Conservation (phyloP, 345 rosid genomes). For the Fremontodendron californicum region DNA sequence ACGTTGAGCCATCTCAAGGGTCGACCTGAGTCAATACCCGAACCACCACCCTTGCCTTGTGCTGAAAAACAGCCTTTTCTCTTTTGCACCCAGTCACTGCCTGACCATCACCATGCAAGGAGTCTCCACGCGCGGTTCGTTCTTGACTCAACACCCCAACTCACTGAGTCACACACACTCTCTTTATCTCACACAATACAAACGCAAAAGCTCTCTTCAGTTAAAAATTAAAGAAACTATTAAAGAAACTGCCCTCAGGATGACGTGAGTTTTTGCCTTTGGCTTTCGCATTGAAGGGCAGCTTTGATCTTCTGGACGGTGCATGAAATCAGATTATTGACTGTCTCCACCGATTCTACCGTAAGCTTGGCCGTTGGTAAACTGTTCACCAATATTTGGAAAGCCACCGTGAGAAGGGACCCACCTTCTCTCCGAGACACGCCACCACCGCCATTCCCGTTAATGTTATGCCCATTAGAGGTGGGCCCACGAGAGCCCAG, state of each 20-base stretch:
- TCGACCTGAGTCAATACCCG: slow-evolving; percentile 99
- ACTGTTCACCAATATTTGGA: slow-evolving; percentile 91
- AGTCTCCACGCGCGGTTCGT: slow-evolving; percentile 90
- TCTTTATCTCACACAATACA: not conserved
- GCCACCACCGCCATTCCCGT: slow-evolving; percentile 7
- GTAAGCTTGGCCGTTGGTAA: slow-evolving; percentile 92
- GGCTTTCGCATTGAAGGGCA: slow-evolving; percentile 76
- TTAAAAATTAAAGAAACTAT: not conserved
- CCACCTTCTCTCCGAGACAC: slow-evolving; percentile 54
- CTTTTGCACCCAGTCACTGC: not conserved
- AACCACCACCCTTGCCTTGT: slow-evolving; percentile 89
- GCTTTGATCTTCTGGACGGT: slow-evolving; percentile 91
- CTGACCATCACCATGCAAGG: slow-evolving; percentile 50
- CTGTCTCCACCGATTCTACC: slow-evolving; percentile 95
- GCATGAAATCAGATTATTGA: slow-evolving; percentile 84
- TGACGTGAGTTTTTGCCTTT: slow-evolving; percentile 10
- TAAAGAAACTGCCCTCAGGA: not conserved
- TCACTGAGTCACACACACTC: slow-evolving; percentile 2
- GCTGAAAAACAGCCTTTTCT: slow-evolving; percentile 24
- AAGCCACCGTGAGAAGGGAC: slow-evolving; percentile 89
- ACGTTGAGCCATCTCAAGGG: slow-evolving; percentile 35
- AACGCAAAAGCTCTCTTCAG: not conserved
- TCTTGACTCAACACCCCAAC: slow-evolving; percentile 97
- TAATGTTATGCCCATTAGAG: slow-evolving; percentile 26
- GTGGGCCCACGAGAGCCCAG: slow-evolving; percentile 33